phyloP scores from a whole-genome alignment of 768 basidiomycete genomes.

The Hericium alpestre region DNA sequence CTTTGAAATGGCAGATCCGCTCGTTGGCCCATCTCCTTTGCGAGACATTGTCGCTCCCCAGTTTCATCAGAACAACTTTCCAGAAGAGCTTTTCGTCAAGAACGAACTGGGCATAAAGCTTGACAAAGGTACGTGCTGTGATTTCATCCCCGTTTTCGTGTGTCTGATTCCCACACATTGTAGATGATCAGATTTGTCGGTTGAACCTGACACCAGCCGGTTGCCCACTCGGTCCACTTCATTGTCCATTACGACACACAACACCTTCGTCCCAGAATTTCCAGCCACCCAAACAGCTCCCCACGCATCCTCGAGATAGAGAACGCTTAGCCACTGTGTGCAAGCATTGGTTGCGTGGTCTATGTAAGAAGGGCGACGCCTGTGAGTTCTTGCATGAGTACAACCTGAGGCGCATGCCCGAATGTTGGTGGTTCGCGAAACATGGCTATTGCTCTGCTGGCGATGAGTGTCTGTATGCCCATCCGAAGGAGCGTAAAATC shows the following conservation, averaged over 20 bases:
- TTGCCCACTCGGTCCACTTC: constrained; percentile 83
- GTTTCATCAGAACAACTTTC: constrained; percentile 89
- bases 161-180: background rate
- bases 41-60: constrained; percentile 73
- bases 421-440: constrained; percentile 98
- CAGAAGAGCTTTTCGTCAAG: constrained; percentile 74
- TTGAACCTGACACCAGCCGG: constrained; percentile 71
- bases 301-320: constrained; percentile 73
- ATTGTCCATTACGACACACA: constrained; percentile 90
- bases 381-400: constrained; percentile 99
- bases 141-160: constrained; percentile 1
- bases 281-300: constrained; percentile 72
- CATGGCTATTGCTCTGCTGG: constrained; percentile 96
- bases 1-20: constrained; percentile 17
- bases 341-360: constrained; percentile 95
- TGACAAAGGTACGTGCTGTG: constrained; percentile 63
- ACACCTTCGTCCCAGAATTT: constrained; percentile 83
- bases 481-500: constrained; percentile 81
- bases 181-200: constrained; percentile 92
- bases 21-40: constrained; percentile 22
- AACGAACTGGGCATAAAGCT: constrained; percentile 76
- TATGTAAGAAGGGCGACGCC: constrained; percentile 96
- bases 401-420: constrained; percentile 94
- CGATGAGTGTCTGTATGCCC: constrained; percentile 94
- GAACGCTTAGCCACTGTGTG: constrained; percentile 87